Base-by-base conservation (phyloP, 345 rosid species). In the Fremontodendron californicum region DNA sequence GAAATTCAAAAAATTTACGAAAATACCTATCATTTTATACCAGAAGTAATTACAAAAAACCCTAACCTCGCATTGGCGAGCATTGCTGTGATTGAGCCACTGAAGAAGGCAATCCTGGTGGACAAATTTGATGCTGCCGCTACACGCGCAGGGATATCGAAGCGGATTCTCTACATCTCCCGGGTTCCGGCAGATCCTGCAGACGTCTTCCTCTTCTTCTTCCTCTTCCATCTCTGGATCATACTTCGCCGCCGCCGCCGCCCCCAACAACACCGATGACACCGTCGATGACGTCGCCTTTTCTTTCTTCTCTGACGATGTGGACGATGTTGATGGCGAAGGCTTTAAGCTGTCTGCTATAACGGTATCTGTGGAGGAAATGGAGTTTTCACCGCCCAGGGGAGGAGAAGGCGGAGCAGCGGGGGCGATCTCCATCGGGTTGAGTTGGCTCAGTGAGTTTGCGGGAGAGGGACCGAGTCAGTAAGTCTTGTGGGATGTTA, bases 1-100 rank as follows among this genome's bases (percentile, higher is more conserved):
- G 23, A 43, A 65, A 54, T 16, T 11, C 21, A 67, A 6, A 16
- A 4, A 46, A 10, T 61, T 35, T 77, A 78, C 23, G 33, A n/a
- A 51, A 42, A 43, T 55, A 18, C 64, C 75, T 68, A 78, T 78
- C 62, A 42, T 49, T 43, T 45, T 23, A 12, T 75, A 19, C n/a
- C 51, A 64, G 54, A 1, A 45, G 25, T 16, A 23, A 31, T 57
- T 57, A 40, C 13, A 65, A 46, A 31, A 15, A 39, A 29, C 25
- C 33, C 77, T 71, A 81, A 96, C 99, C 99, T 96, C 98, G 95
- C 99, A 96, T 78, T 92, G 98, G 74, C 99, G 99, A 78, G 98
- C 97, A 85, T 96, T 96, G 86, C 97, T 93, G 73, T 94, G 99
- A 81, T 91, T 90, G 49, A 96, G 94, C 99, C 99, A 96, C 91